Conservation (phyloP, 1,139 yeast genomes). For the Fermentozyma sake region DNA sequence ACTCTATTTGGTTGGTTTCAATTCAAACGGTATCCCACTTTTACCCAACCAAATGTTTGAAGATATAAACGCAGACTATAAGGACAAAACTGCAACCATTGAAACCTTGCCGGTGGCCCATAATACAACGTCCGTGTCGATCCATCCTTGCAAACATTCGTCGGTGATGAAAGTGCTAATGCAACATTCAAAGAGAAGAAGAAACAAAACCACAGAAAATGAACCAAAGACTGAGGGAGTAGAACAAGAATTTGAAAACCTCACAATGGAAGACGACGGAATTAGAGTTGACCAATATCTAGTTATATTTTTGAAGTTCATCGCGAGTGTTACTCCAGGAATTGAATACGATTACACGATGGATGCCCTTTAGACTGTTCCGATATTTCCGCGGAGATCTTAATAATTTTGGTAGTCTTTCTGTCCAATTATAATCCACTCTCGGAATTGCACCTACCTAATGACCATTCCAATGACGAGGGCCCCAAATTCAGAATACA, state of each 20-base stretch:
- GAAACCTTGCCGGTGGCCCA: slow-evolving; percentile 84
- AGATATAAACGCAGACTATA: slow-evolving; percentile 86
- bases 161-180: slow-evolving; percentile 87
- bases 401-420: too few species aligned
- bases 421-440: too few species aligned
- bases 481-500: too few species aligned
- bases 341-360: slow-evolving; percentile 95
- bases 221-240: slow-evolving; percentile 1
- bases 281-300: slow-evolving; percentile 88
- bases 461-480: too few species aligned
- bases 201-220: too few species aligned
- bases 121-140: slow-evolving; percentile 79
- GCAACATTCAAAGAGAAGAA: slow-evolving; percentile 40
- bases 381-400: too few species aligned
- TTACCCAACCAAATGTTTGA: slow-evolving; percentile 90
- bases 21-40: slow-evolving; percentile 77
- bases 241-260: slow-evolving; percentile 1
- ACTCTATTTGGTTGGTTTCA: slow-evolving; percentile 85
- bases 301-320: slow-evolving; percentile 83
- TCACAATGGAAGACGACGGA: slow-evolving; percentile 21
- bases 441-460: too few species aligned
- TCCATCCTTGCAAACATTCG: slow-evolving; percentile 96
- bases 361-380: slow-evolving; percentile 71
- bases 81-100: slow-evolving; percentile 94
- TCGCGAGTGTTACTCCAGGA: slow-evolving; percentile 96